Evolutionary conservation across 129 eudicot species (phyloP).

Genomic region (Tagetes erecta): DNA sequence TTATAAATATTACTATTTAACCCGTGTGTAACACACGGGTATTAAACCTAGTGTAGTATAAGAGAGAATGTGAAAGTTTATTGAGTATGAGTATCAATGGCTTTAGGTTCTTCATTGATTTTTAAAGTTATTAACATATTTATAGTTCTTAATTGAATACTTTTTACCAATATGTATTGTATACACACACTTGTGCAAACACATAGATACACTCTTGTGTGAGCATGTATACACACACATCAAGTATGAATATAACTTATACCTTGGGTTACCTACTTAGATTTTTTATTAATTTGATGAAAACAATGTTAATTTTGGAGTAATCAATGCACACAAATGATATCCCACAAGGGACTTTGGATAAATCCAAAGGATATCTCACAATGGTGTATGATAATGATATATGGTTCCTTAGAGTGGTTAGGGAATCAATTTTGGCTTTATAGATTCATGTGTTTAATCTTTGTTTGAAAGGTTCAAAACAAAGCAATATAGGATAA

Average conservation of each 20-base stretch:
- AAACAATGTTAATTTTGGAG: slow-evolving; percentile 27
- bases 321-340: slow-evolving; percentile 27
- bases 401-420: slow-evolving; percentile 23
- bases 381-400: slow-evolving; percentile 19
- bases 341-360: slow-evolving; percentile 2
- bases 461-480: slow-evolving; percentile 22
- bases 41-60: too few species aligned
- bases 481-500: slow-evolving; percentile 16
- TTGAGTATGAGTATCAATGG: too few species aligned
- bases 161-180: too few species aligned
- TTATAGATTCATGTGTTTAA: slow-evolving; percentile 22
- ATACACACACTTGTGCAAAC: too few species aligned
- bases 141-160: too few species aligned
- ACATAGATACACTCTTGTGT: too few species aligned
- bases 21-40: too few species aligned
- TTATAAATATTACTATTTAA: too few species aligned
- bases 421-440: slow-evolving; percentile 23
- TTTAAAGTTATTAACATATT: too few species aligned
- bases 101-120: too few species aligned
- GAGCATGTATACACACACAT: too few species aligned
- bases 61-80: too few species aligned
- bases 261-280: neutral
- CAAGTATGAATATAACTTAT: neutral
- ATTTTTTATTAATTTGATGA: slow-evolving; percentile 5
- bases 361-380: slow-evolving; percentile 1